Conservation (phyloP, 2,329 filamentous ascomycete species). For the Xylariaceae sp. region DNA sequence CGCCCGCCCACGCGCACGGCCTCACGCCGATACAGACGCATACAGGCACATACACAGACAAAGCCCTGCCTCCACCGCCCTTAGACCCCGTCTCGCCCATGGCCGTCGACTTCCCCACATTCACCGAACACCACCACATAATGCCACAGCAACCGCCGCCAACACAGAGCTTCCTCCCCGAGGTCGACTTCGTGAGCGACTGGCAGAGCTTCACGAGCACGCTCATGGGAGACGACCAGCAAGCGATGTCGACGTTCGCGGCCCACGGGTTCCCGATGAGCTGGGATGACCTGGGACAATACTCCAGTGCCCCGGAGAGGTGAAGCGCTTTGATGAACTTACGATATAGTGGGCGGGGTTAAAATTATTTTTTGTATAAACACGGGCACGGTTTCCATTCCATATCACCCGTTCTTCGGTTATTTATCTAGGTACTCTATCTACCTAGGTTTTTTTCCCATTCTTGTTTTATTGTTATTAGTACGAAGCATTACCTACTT, state of each 20-base stretch:
- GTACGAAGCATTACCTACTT: too few species aligned
- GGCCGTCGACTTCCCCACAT: constrained; percentile 27
- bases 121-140: constrained; percentile 2
- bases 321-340: constrained; percentile 9
- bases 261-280: constrained; percentile 25
- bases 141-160: background rate
- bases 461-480: too few species aligned
- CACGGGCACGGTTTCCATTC: too few species aligned
- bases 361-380: too few species aligned
- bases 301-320: constrained; percentile 7
- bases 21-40: constrained; percentile 14
- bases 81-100: constrained; percentile 29
- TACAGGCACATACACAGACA: constrained; percentile 24
- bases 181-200: constrained; percentile 28
- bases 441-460: too few species aligned
- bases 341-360: constrained; percentile 3
- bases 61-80: constrained; percentile 29
- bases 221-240: constrained; percentile 20
- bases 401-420: too few species aligned
- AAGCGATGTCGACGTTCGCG: constrained; percentile 12
- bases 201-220: constrained; percentile 32
- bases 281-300: constrained; percentile 28
- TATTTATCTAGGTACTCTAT: too few species aligned
- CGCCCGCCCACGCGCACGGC: constrained; percentile 10
- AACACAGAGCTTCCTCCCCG: constrained; percentile 18